These are phyloP conservation scores for Apiotrichum gracile DNA, from an alignment of 1,284 basidiomycete species.

Conservation along the genomic window DNA sequence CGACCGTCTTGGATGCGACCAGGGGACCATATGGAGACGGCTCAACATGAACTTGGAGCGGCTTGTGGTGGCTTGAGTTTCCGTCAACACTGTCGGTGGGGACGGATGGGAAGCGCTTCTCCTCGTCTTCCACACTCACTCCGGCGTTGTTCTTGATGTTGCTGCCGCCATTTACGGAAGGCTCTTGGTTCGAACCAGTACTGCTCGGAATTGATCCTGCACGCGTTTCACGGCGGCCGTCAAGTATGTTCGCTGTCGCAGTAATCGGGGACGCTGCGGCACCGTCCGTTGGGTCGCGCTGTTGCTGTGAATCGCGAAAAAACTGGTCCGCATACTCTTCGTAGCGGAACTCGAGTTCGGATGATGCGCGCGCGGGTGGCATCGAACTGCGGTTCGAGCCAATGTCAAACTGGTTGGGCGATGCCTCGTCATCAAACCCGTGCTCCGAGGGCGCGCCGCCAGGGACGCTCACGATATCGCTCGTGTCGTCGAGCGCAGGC, in stretches of 20 bases:
- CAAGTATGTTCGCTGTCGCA: background rate
- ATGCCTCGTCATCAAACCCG: background rate
- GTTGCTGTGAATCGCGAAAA: slow-evolving; percentile 7
- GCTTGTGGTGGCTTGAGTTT: slow-evolving; percentile 6
- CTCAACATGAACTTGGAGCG: slow-evolving; percentile 37
- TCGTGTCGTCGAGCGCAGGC: slow-evolving; percentile 10
- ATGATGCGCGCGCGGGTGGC: slow-evolving; percentile 15
- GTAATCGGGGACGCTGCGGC: background rate
- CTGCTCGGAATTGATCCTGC: background rate
- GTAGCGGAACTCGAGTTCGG: slow-evolving; percentile 18
- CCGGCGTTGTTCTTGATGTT: background rate
- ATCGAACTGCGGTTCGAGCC: slow-evolving; percentile 9
- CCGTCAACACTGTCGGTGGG: slow-evolving; percentile 1
- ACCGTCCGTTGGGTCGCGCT: background rate
- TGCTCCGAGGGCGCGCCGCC: background rate
- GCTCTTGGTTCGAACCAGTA: background rate
- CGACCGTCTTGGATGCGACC: too few species aligned
- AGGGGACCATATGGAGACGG: slow-evolving; percentile 23
- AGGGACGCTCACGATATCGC: slow-evolving; percentile 15
- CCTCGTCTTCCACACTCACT: slow-evolving; percentile 1
- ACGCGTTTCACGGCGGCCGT: background rate
- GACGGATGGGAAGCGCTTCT: slow-evolving; percentile 2
- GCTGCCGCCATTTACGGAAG: background rate
- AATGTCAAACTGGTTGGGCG: slow-evolving; percentile 1
- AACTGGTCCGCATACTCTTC: slow-evolving; percentile 17